phyloP scores from a whole-genome alignment of 495 filamentous ascomycete genomes.

The Xylaria intraflava region DNA sequence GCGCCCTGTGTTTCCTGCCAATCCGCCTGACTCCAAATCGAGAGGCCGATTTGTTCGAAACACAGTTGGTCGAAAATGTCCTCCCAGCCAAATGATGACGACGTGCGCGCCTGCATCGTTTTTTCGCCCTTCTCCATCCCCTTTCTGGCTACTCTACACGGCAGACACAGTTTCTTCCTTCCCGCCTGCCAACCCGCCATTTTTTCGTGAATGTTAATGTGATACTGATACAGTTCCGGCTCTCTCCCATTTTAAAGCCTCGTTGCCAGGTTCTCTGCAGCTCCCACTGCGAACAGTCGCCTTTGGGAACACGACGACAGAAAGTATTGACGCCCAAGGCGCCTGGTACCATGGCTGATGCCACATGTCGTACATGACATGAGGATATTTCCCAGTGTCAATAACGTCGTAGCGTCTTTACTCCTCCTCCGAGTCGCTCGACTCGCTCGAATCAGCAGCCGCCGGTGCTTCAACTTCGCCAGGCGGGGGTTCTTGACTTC shows the following conservation, averaged over 20 bases:
- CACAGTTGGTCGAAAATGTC: constrained; percentile 1
- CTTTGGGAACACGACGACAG: neutral
- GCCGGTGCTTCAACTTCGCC: constrained; percentile 25
- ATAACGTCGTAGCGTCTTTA: neutral
- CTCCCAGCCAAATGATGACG: neutral
- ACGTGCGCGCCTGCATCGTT: neutral
- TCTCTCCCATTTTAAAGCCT: neutral
- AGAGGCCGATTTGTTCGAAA: neutral
- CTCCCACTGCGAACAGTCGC: neutral
- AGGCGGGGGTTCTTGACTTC: constrained; percentile 43
- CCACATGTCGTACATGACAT: neutral
- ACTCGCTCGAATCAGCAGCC: constrained; percentile 24
- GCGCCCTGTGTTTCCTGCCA: neutral
- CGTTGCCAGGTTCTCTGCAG: neutral
- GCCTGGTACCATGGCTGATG: neutral
- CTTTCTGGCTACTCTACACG: constrained; percentile 8
- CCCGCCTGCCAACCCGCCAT: neutral
- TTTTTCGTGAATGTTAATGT: neutral
- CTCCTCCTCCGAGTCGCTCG: constrained; percentile 29
- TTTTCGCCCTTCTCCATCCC: neutral
- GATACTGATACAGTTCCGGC: constrained; percentile 8
- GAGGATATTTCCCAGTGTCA: neutral
- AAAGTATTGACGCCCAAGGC: neutral
- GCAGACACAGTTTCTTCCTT: neutral
- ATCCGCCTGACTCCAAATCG: neutral